Base-by-base conservation (phyloP, 768 basidiomycete species). In the Neoboletus brunneissimus region DNA sequence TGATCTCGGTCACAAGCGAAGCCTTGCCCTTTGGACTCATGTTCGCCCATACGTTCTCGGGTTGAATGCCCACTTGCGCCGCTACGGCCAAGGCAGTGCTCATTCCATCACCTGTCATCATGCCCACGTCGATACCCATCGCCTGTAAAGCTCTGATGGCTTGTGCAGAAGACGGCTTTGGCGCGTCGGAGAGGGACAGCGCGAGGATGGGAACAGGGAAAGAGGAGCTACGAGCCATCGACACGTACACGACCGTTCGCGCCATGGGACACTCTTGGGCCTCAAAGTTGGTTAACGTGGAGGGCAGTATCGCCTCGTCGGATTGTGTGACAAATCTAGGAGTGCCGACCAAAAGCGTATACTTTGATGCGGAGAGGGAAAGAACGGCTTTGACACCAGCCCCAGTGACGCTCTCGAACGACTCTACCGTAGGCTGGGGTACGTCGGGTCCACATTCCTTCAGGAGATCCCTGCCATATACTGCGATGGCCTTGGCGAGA, bases 1-100 rank as follows among this genome's bases (percentile, higher is more conserved):
- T 87, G 45, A 97, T 73, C 61, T 94, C 92, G 3, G 84, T 75
- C 22, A 98, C 80, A 56, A 94, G 81, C 13, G 87, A 81, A 0
- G 94, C 94, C 70, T 99, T 99, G 47, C 97, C 97, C 65, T 93
- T 91, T 2, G 97, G 97, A 64, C 89, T 96, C 82, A 98, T 94
- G 48, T 83, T 84, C 9, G 95, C 89, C 85, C 89, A 94, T 1
- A 99, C 93, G 38, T 86, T 81, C 51, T 91, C 88, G 0, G 85
- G 78, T 32, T 75, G 74, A 64, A 99, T 95, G 0, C 97, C 97
- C 31, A 96, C 89, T 67, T 95, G 87, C 62, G 83, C 83, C 43
- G 96, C 97, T 49, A 98, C 83, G 5, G 95, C 94, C 32, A 86
- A 65, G 3, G 95, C 97, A 4, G 96, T 98, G 5, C 78, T 80